phyloP scores from a whole-genome alignment of 345 rosid genomes.

The Murraya koenigii region DNA sequence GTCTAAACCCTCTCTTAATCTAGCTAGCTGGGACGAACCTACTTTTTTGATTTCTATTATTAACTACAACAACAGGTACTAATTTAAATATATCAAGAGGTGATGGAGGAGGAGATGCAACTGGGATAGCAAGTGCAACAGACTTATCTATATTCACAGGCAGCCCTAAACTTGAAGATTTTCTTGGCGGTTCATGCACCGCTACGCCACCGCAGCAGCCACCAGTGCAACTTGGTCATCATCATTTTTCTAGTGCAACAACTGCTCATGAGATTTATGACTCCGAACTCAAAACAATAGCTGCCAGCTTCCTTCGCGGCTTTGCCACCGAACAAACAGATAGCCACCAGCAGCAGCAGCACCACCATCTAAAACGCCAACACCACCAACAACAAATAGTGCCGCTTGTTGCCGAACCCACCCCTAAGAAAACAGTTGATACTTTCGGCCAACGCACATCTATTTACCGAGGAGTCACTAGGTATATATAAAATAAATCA shows the following conservation, averaged over 20 bases:
- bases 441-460: slow-evolving; percentile 93
- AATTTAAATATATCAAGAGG: background rate
- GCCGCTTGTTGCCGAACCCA: slow-evolving; percentile 18
- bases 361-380: slow-evolving; percentile 25
- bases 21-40: too few species aligned
- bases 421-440: slow-evolving; percentile 56
- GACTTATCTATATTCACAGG: slow-evolving; percentile 50
- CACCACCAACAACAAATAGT: background rate
- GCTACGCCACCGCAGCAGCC: slow-evolving; percentile 21
- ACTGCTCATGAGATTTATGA: slow-evolving; percentile 44
- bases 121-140: slow-evolving; percentile 25
- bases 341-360: background rate
- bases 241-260: slow-evolving; percentile 30
- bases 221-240: slow-evolving; percentile 19
- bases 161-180: slow-evolving; percentile 72
- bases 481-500: slow-evolving; percentile 31
- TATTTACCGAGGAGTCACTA: slow-evolving; percentile 83
- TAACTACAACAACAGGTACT: slow-evolving; percentile 3
- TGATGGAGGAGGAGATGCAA: slow-evolving; percentile 22
- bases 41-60: too few species aligned
- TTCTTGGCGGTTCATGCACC: slow-evolving; percentile 52
- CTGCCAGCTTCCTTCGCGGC: slow-evolving; percentile 72
- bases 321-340: slow-evolving; percentile 31
- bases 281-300: slow-evolving; percentile 73
- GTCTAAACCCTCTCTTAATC: too few species aligned